Conservation (phyloP, 2,329 filamentous ascomycete genomes). For the Didymella sp. region DNA sequence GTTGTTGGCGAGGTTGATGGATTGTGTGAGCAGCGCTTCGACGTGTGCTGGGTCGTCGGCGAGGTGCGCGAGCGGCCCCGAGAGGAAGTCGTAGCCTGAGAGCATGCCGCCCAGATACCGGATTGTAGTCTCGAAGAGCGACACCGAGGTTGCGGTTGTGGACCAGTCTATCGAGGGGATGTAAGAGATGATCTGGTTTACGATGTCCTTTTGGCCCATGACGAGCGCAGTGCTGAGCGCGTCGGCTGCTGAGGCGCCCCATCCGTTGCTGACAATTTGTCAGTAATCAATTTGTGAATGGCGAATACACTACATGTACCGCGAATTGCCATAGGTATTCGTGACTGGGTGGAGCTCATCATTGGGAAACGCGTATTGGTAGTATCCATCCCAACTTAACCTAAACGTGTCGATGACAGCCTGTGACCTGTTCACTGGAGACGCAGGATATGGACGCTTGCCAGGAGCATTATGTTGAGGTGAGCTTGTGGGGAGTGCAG, state of each 20-base stretch:
- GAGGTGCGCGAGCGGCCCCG: constrained; percentile 66
- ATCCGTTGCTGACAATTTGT: constrained; percentile 69
- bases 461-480: constrained; percentile 2
- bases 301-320: constrained; percentile 56
- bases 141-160: constrained; percentile 65
- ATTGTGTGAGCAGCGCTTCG: constrained; percentile 69
- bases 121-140: constrained; percentile 89
- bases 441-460: constrained; percentile 22
- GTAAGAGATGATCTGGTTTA: constrained; percentile 73
- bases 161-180: constrained; percentile 76
- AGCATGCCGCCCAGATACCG: constrained; percentile 83
- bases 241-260: constrained; percentile 85
- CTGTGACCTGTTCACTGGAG: constrained; percentile 33
- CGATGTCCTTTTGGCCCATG: constrained; percentile 72
- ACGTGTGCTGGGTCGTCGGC: constrained; percentile 59
- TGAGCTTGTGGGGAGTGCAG: constrained; percentile 26
- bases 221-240: constrained; percentile 80
- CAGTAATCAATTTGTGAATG: not conserved
- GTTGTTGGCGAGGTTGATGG: constrained; percentile 71
- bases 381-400: constrained; percentile 60
- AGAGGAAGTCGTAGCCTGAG: constrained; percentile 77
- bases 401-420: constrained; percentile 46
- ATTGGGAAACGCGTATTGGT: constrained; percentile 75
- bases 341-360: constrained; percentile 76
- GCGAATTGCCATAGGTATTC: constrained; percentile 71